Evolutionary conservation across 805 yeast genomes (phyloP), one percentile per base, ranked within the genome.

Genomic region (Yarrowia sp.): DNA sequence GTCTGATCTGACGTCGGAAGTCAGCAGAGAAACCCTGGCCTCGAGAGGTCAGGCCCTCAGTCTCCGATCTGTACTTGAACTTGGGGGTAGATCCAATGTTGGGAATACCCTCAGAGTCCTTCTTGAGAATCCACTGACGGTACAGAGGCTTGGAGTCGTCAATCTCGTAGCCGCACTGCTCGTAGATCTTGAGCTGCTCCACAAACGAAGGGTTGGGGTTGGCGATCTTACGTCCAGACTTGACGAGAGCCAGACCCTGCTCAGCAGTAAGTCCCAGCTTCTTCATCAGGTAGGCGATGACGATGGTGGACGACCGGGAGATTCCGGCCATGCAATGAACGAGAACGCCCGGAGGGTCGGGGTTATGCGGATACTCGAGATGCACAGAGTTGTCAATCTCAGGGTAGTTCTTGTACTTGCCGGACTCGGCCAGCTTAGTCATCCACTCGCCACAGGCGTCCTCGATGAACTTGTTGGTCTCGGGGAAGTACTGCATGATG

Each of bases 201-300:
- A 84, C 74, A 74, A 95, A 95, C 19, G 89, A 86, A 4, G 81
- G 84, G 76, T 92, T 94, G 33, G 97, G 97, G 69, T 83, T 82
- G 4, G 87, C 86, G 6, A 81, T 80, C 3, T 84, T 75, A 69
- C 89, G 82, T 20, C 70, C 70, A 9, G 67, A 24, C 72, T 85
- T 87, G n/a, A 94, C 87, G 0, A 94, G 94, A 77, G 89, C 87
- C 9, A 91, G 72, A 0, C 97, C 90, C 70, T 86, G 87, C 15
- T 83, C 80, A 17, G 85, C 78, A 13, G 80, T 78, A 73, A 92
- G 81, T 1, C 85, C 82, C 76, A 89, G 82, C 63, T 92, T 80
- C 74, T 87, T 84, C 97, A 95, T 94, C 50, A 93, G 85, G 76
- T 91, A 97, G 0, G 98, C 96, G 60, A 91, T 86, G 43, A 88